These are phyloP conservation scores for Gracilaria vermiculophylla DNA, from an alignment of 23 red algal species.

Conservation along the genomic window DNA sequence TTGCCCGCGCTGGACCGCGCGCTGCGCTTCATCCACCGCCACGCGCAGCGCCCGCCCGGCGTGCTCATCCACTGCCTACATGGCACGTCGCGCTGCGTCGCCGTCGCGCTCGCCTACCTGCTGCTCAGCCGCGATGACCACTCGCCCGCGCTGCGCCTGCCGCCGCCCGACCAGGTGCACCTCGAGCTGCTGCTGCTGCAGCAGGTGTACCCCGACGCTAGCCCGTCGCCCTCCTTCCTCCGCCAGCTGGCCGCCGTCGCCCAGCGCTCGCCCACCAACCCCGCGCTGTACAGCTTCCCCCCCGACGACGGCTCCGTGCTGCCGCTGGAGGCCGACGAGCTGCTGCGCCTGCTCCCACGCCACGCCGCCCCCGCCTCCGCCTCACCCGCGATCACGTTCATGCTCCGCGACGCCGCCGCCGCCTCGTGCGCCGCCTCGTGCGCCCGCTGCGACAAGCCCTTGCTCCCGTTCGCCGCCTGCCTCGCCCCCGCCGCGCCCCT, in stretches of 20 bases:
- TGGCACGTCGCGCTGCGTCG: conserved; percentile 12
- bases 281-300: conserved; percentile 9
- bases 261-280: not conserved
- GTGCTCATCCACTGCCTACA: conserved; percentile 23
- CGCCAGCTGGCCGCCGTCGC: conserved; percentile 19
- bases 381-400: not conserved
- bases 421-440: not conserved
- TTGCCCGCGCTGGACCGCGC: not conserved
- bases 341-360: not conserved
- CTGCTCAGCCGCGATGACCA: not conserved
- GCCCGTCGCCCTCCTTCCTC: conserved; percentile 1
- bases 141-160: not conserved
- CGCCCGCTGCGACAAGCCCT: not conserved
- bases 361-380: not conserved
- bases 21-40: conserved; percentile 28
- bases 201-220: not conserved
- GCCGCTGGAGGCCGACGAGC: conserved; percentile 2
- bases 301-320: not conserved
- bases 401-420: not conserved
- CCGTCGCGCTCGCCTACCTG: conserved; percentile 12
- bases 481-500: not conserved
- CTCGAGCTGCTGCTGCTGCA: not conserved
- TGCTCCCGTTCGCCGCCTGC: not conserved
- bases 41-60: not conserved
- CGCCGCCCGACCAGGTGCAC: not conserved